Conservation (phyloP, 1,284 basidiomycete species). For the Tilletia horrida region DNA sequence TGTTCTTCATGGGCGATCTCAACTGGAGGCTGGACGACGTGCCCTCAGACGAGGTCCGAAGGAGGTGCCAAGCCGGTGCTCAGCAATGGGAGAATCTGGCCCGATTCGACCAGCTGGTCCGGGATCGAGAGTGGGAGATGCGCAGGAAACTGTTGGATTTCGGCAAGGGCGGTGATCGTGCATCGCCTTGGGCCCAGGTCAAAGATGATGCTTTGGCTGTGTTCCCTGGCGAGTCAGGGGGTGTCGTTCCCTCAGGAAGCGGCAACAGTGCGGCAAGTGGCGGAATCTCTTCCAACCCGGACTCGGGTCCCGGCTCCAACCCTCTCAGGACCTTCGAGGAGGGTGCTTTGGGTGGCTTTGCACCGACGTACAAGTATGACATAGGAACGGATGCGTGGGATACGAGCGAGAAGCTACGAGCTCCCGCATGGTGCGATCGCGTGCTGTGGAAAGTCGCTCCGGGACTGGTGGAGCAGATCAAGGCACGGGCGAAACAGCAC, state of each 20-base stretch:
- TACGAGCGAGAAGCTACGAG: slow-evolving; percentile 28
- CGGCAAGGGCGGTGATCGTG: slow-evolving; percentile 9
- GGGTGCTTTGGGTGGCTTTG: slow-evolving; percentile 17
- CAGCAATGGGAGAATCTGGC: neutral
- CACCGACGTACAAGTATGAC: slow-evolving; percentile 30
- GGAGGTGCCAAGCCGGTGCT: neutral
- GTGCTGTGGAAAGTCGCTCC: slow-evolving; percentile 22
- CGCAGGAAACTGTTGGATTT: slow-evolving; percentile 5
- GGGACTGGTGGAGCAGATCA: neutral
- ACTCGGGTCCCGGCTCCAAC: neutral
- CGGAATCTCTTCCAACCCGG: neutral
- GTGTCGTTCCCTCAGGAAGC: neutral
- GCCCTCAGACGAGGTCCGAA: neutral
- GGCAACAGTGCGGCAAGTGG: neutral
- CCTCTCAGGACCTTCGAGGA: slow-evolving; percentile 15
- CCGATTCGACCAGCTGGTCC: slow-evolving; percentile 6
- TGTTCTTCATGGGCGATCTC: slow-evolving; percentile 18
- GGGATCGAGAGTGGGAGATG: slow-evolving; percentile 7
- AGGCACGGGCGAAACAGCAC: neutral
- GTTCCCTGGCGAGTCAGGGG: neutral
- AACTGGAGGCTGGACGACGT: slow-evolving; percentile 14
- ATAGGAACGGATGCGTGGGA: slow-evolving; percentile 27
- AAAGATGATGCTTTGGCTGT: neutral
- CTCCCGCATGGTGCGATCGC: slow-evolving; percentile 30
- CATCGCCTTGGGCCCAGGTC: neutral